Evolutionary conservation across 192 early-diverging fungal genomes (phyloP), one percentile per base, ranked within the genome.

Genomic region (Coemansia sp.): DNA sequence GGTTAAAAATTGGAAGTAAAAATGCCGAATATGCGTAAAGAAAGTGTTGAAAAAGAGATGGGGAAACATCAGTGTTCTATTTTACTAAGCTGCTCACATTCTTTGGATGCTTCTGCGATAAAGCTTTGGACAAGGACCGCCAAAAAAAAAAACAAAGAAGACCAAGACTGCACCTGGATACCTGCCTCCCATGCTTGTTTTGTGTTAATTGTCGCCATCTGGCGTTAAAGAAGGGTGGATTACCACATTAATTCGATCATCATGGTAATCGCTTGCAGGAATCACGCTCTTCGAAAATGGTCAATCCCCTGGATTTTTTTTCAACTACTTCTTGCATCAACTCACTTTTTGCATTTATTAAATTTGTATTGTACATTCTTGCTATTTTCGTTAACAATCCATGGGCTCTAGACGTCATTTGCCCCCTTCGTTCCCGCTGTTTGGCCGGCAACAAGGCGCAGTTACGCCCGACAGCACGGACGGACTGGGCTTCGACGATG

Each of bases 381-480:
- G 11, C 44, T 6, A 45, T 24, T 50, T 50, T 19, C 3, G 6
- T 46, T 46, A 7, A 50, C 19, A 50, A 50, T 50, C 46, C 51
- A 54, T 54, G 51, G 51, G 51, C 51, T 54, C 51, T 10, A 54
- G 51, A 54, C 51, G 51, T 16, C 51, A 27, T 17, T 54, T 54
- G 27, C 51, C 51, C 11, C 51, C 51, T 3, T 16, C 51, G 29
- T 54, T 54, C 14, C 51, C 51, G 51, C 29, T 54, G 51, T 54
- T 54, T 54, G 51, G 51, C 27, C 51, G 14, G 29, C 51, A 54
- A 31, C 27, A 29, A 4, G 51, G 51, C 29, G 27, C 14, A 54
- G 6, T 33, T 33, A 29, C 51, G 11, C 51, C 51, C 51, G 51
- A 54, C 29, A 54, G 13, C 29, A 31, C 51, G 1, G 51, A 54